Evolutionary conservation across 192 early-diverging fungal species (phyloP), one percentile per base, ranked within the genome.

Genomic region (Phycomyces blakesleeanus): DNA sequence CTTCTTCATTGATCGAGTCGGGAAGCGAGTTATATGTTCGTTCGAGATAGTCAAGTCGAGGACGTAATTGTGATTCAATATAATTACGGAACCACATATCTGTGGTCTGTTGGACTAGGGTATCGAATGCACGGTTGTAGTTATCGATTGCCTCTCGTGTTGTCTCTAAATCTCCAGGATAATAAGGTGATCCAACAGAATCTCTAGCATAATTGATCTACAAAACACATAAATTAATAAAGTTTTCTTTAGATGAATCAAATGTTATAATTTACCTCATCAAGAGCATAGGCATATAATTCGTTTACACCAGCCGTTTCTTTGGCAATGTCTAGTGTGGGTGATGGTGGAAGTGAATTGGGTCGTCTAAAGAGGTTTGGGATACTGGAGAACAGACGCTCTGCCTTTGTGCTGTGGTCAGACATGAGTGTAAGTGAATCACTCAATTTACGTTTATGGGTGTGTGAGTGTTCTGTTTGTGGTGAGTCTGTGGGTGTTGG

Each of bases 131-230:
- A 49, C 54, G 51, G 50, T 64, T 47, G 26, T 65, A 72, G 26
- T 67, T 60, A 12, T 68, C 66, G 7, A 76, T 71, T 8, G 75
- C 75, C 9, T 68, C 38, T 12, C 66, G 66, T 0, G 75, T 69
- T 21, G 70, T 51, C 29, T 72, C 70, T 34, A 68, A 64, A 62
- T 76, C 75, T 16, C 72, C 75, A 22, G 71, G 65, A 55, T 76
- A 76, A 34, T 76, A 76, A 2, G 72, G 66, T 1, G 75, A 66
- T 61, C 75, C 75, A 26, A 69, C 64, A 6, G 75, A 70, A n/a
- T 76, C 75, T 27, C 72, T 69, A 53, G 75, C 75, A 57, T 72
- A 76, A 25, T 26, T 37, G 51, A 61, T 47, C 44, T 47, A 47
- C 11, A 47, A 7, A 34, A 34, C 7, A 7, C 29, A 34, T 34